These are phyloP conservation scores for Sophora flavescens DNA, from an alignment of 306 rosid genomes.

Conservation along the genomic window DNA sequence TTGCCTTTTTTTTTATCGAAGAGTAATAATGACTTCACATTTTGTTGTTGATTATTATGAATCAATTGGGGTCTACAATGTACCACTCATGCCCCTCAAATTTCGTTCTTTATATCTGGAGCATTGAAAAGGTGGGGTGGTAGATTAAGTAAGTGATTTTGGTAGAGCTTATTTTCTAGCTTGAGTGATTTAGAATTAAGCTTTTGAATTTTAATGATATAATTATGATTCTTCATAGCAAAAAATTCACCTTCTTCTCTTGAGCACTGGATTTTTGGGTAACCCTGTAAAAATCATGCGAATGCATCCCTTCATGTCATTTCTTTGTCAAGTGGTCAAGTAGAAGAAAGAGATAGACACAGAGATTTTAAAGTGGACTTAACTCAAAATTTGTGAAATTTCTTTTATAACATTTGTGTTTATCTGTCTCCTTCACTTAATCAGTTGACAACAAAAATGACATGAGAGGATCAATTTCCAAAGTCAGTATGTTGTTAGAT, in stretches of 20 bases:
- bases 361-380: no score
- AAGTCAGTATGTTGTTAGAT: background rate
- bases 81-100: conserved; percentile 7
- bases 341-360: no score
- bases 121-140: background rate
- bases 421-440: no score
- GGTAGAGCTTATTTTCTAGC: background rate
- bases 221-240: background rate
- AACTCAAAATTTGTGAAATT: no score
- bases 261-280: background rate
- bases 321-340: no score
- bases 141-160: background rate
- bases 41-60: background rate
- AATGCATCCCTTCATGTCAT: no score
- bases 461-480: no score
- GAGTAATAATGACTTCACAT: no score
- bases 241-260: background rate
- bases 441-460: no score
- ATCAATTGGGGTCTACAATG: background rate
- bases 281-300: background rate
- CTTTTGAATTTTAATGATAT: background rate
- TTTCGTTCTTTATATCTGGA: background rate
- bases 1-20: background rate
- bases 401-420: no score
- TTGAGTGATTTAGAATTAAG: background rate